A percentile compares a stretch with the other conserved stretches of the same genome.
Conservation (phyloP, 2,329 filamentous ascomycete genomes). For the Metarhizium sp. region DNA sequence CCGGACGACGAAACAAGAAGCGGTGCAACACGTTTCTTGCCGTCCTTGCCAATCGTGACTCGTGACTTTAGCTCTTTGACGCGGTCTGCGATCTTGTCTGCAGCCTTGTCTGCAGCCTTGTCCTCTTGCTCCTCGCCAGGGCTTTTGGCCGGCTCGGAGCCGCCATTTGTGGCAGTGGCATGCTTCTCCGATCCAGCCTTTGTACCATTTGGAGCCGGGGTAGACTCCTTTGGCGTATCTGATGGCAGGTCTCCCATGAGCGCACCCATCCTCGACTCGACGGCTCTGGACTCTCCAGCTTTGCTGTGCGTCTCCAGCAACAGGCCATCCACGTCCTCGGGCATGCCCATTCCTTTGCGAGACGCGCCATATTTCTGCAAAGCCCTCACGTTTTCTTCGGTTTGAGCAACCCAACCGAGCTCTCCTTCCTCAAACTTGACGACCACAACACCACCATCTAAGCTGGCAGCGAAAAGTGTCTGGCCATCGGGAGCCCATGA, state of each 20-base stretch:
- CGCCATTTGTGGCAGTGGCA: conserved; percentile 28
- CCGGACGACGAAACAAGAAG: conserved; percentile 85
- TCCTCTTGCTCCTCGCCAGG: conserved; percentile 38
- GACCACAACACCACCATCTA: conserved; percentile 81
- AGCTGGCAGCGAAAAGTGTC: conserved; percentile 73
- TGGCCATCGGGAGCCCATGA: conserved; percentile 91
- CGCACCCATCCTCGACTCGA: conserved; percentile 95
- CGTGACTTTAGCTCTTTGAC: conserved; percentile 68
- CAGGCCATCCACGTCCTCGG: conserved; percentile 85
- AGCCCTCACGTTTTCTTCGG: conserved; percentile 86
- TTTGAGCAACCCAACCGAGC: conserved; percentile 75
- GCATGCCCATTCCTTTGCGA: conserved; percentile 78
- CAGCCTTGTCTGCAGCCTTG: conserved; percentile 45
- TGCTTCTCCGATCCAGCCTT: conserved; percentile 33
- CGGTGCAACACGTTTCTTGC: conserved; percentile 90
- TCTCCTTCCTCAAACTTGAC: conserved; percentile 79
- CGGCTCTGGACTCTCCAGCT: conserved; percentile 77
- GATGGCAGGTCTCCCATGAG: conserved; percentile 77
- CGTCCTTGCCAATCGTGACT: conserved; percentile 91
- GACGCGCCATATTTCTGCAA: conserved; percentile 88
- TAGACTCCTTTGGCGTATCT: conserved; percentile 39
- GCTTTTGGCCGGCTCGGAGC: conserved; percentile 21
- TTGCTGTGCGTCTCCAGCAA: conserved; percentile 86
- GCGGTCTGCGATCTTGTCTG: conserved; percentile 44
- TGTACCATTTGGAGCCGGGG: conserved; percentile 39